phyloP scores from a whole-genome alignment of 2,329 filamentous ascomycete species.

The Rutstroemia sp. region DNA sequence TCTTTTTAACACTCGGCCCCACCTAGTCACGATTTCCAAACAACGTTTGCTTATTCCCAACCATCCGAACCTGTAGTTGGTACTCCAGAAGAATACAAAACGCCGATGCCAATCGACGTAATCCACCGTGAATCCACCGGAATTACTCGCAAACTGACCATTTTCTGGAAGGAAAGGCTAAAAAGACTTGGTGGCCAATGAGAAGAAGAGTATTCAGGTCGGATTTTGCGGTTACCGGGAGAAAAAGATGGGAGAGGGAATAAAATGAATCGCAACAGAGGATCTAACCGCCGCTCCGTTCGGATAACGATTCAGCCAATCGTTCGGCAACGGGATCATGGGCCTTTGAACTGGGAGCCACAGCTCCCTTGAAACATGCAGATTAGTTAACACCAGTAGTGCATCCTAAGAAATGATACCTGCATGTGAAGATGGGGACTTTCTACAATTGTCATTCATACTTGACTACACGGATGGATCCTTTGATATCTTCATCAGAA shows the following conservation, averaged over 20 bases:
- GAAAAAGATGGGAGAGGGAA: neutral
- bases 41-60: neutral
- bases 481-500: neutral
- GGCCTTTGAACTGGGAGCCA: slow-evolving; percentile 1
- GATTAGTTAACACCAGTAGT: neutral
- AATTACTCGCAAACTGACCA: slow-evolving; percentile 3
- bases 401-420: neutral
- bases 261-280: neutral
- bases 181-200: neutral
- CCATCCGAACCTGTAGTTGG: neutral
- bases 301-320: slow-evolving; percentile 1
- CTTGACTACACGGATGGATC: neutral
- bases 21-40: neutral
- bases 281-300: neutral
- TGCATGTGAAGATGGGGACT: neutral
- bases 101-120: neutral
- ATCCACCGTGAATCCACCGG: neutral
- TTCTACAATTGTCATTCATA: too few species aligned
- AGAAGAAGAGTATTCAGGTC: neutral
- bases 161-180: neutral
- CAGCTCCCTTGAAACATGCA: neutral
- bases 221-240: neutral
- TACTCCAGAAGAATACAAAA: neutral
- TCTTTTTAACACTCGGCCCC: neutral
- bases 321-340: slow-evolving; percentile 2